phyloP scores from a whole-genome alignment of 2,329 filamentous ascomycete species.

The Paraconiothyrium brasiliense region DNA sequence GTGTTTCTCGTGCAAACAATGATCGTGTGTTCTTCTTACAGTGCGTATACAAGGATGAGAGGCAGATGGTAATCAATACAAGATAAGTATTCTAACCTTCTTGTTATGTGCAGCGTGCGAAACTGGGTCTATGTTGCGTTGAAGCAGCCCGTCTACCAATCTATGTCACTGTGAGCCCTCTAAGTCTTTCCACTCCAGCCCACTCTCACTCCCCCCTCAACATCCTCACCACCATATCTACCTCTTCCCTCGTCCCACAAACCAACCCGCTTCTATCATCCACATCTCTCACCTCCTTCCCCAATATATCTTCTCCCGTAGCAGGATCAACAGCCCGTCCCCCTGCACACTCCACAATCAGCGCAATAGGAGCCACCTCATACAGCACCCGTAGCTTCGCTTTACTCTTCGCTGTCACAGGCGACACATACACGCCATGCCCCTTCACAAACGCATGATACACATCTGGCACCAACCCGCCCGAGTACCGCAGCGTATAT shows the following conservation, averaged over 20 bases:
- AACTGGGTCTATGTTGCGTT: no score
- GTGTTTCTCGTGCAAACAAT: conserved; percentile 12
- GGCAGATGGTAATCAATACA: neutral
- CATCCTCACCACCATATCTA: conserved; percentile 30
- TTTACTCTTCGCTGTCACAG: conserved; percentile 61
- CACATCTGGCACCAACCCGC: conserved; percentile 69
- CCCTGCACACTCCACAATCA: conserved; percentile 69
- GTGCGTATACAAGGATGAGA: no score
- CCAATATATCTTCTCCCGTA: conserved; percentile 35
- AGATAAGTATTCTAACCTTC: no score
- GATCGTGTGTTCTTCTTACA: conserved; percentile 4
- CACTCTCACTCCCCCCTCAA: neutral
- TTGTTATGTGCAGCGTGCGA: no score
- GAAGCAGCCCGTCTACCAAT: no score
- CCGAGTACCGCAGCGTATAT: conserved; percentile 69
- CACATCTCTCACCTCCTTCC: conserved; percentile 32
- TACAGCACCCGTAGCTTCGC: conserved; percentile 69
- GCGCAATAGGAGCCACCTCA: conserved; percentile 68
- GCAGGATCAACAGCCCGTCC: conserved; percentile 64
- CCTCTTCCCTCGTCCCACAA: conserved; percentile 43
- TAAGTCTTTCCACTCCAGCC: neutral
- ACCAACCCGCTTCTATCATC: conserved; percentile 46
- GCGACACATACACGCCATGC: conserved; percentile 69
- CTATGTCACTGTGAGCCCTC: no score
- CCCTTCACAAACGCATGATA: conserved; percentile 69